phyloP scores from a whole-genome alignment of 129 eudicot species.

The Erigeron canadensis region DNA sequence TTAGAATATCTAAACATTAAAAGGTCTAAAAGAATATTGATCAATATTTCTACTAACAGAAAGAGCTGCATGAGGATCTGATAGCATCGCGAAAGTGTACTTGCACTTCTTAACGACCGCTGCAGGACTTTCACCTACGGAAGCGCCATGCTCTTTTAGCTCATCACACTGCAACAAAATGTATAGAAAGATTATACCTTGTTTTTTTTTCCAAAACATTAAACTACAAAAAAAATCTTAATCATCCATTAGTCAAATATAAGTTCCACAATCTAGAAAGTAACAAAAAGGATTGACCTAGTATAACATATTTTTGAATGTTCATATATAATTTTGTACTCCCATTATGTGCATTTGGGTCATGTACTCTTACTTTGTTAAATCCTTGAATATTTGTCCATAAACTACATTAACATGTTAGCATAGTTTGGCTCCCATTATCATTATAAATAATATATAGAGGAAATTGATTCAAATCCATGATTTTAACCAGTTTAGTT shows the following conservation, averaged over 20 bases:
- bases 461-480: no score
- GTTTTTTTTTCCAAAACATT: not conserved
- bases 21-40: not conserved
- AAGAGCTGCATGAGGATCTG: conserved; percentile 95
- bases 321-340: no score
- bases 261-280: conserved; percentile 18
- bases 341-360: no score
- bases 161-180: conserved; percentile 66
- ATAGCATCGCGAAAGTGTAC: conserved; percentile 85
- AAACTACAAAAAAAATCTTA: not conserved
- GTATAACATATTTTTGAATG: no score
- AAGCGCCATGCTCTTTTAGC: conserved; percentile 86
- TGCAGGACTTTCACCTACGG: conserved; percentile 79
- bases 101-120: conserved; percentile 93
- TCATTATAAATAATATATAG: no score
- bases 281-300: no score
- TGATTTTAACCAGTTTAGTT: no score
- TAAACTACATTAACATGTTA: no score
- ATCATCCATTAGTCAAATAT: conserved; percentile 13
- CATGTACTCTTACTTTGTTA: no score
- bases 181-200: not conserved
- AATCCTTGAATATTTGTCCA: no score
- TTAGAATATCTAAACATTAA: no score
- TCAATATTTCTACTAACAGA: conserved; percentile 53
- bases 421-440: no score